Percentiles rank a stretch among this genome's conserved stretches.
Conservation (phyloP, 2,329 filamentous ascomycete genomes). For the Fusarium stilboides region DNA sequence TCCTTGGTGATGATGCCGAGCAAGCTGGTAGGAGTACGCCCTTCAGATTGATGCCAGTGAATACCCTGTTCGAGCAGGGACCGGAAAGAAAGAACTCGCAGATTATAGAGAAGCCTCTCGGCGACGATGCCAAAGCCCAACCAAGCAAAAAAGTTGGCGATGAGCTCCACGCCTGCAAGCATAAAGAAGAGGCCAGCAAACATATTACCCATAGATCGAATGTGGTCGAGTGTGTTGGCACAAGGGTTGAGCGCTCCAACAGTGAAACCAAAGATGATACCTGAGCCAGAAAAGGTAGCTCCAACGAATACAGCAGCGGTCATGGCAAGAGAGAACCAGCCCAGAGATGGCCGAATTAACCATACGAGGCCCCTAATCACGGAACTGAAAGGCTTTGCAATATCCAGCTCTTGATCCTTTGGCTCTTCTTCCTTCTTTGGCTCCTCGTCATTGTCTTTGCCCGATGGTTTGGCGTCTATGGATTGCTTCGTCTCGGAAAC, state of each 20-base stretch:
- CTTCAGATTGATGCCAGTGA: conserved; percentile 77
- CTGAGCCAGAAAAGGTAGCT: conserved; percentile 66
- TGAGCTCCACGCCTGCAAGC: conserved; percentile 62
- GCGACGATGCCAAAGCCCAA: conserved; percentile 64
- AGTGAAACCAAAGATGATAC: conserved; percentile 64
- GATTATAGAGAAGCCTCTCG: conserved; percentile 74
- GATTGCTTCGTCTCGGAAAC: conserved; percentile 21
- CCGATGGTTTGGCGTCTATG: conserved; percentile 5
- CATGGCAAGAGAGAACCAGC: conserved; percentile 58
- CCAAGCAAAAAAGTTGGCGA: conserved; percentile 71
- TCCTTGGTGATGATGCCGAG: conserved; percentile 79
- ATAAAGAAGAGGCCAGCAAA: conserved; percentile 71
- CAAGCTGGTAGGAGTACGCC: conserved; percentile 72
- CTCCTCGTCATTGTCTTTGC: conserved; percentile 5
- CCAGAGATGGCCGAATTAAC: conserved; percentile 57
- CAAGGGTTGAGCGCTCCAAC: conserved; percentile 64
- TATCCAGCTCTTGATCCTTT: conserved; percentile 56
- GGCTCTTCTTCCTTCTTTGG: conserved; percentile 43
- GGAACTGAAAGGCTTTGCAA: conserved; percentile 56
- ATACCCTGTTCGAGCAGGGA: conserved; percentile 76
- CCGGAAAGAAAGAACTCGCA: conserved; percentile 74
- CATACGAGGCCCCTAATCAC: conserved; percentile 57
- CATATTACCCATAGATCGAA: conserved; percentile 59
- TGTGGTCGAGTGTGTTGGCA: conserved; percentile 55
- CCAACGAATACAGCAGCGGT: conserved; percentile 67